Evolutionary conservation across 345 rosid genomes (phyloP).

Genomic region (Brassica cretica): DNA sequence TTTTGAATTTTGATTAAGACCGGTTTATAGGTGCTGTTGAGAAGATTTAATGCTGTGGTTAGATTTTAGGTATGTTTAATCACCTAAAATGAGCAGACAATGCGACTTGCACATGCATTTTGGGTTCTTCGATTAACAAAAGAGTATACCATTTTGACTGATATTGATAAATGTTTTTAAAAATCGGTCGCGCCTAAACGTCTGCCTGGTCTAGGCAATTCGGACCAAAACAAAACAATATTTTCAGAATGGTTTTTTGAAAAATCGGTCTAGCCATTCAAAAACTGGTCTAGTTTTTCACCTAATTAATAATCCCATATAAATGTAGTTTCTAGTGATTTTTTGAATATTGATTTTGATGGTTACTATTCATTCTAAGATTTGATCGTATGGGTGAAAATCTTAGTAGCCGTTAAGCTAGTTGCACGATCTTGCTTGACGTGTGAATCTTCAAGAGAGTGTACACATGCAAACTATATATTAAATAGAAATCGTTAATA

Average conservation of each 20-base stretch:
- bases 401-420: not conserved
- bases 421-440: not conserved
- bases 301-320: not conserved
- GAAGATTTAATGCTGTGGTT: not conserved
- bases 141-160: not conserved
- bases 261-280: too few species aligned
- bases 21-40: not conserved
- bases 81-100: not conserved
- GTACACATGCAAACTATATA: not conserved
- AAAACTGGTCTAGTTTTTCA: too few species aligned
- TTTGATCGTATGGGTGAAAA: not conserved
- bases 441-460: not conserved
- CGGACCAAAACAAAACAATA: too few species aligned
- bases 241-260: too few species aligned
- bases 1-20: not conserved
- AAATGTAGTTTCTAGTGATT: not conserved
- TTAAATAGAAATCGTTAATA: not conserved
- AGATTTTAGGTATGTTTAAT: not conserved
- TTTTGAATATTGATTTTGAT: not conserved
- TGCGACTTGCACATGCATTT: not conserved
- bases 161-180: too few species aligned
- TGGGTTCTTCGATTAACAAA: not conserved
- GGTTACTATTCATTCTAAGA: too few species aligned
- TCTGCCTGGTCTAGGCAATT: too few species aligned
- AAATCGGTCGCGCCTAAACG: too few species aligned